Evolutionary conservation across 305 asterid genomes (phyloP).

Genomic region (Fraxinus albicans): DNA sequence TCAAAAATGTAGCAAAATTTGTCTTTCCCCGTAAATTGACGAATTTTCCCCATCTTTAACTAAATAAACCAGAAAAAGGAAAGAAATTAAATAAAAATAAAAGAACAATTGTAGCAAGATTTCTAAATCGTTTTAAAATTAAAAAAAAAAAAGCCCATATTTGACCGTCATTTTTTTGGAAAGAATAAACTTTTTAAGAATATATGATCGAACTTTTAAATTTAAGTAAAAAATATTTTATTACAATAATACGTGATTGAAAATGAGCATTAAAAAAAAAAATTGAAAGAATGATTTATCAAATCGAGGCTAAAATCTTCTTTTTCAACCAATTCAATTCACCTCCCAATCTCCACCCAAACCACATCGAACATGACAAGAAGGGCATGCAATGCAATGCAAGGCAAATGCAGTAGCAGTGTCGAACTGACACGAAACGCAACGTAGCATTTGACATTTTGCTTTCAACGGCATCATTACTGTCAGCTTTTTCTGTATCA

Average conservation of each 20-base stretch:
- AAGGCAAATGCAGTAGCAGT: neutral
- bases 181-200: no score
- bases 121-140: no score
- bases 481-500: neutral
- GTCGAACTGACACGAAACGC: constrained; percentile 32
- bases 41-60: no score
- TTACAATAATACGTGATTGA: no score
- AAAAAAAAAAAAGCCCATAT: no score
- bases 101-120: neutral
- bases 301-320: no score
- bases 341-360: neutral
- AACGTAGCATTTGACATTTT: constrained; percentile 87
- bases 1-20: neutral
- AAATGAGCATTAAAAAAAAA: no score
- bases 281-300: no score
- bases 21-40: neutral
- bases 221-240: no score
- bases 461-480: constrained; percentile 82
- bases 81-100: neutral
- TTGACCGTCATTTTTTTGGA: no score
- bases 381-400: neutral
- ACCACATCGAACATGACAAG: neutral
- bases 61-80: neutral
- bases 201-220: no score
- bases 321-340: neutral